A percentile compares a stretch with the other conserved stretches of the same genome.
Conservation (phyloP, 1,139 yeast species). For the Pichia terricola region DNA sequence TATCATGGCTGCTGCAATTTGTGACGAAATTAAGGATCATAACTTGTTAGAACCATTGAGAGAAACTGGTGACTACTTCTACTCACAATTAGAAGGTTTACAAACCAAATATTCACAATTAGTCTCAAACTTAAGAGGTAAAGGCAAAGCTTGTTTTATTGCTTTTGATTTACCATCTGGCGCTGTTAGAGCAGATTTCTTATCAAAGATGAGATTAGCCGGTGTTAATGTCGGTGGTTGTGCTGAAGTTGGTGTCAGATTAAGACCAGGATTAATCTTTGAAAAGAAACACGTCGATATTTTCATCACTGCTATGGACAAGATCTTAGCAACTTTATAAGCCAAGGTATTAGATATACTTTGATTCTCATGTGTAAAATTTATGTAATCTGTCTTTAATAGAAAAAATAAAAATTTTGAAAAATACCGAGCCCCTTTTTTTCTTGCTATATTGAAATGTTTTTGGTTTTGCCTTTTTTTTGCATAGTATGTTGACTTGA, state of each 20-base stretch:
- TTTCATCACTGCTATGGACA: slow-evolving; percentile 41
- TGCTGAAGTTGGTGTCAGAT: slow-evolving; percentile 62
- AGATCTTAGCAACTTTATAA: slow-evolving; percentile 29
- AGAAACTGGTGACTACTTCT: slow-evolving; percentile 57
- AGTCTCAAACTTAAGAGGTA: slow-evolving; percentile 58
- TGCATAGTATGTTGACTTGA: no score
- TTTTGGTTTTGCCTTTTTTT: no score
- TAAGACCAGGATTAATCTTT: slow-evolving; percentile 68
- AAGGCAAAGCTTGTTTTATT: slow-evolving; percentile 65
- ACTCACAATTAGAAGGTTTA: slow-evolving; percentile 39
- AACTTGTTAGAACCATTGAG: slow-evolving; percentile 47
- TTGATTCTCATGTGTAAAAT: background rate
- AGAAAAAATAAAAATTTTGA: slow-evolving; percentile 1
- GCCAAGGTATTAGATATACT: background rate
- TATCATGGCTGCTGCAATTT: slow-evolving; percentile 61
- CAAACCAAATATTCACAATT: slow-evolving; percentile 42
- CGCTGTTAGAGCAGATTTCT: slow-evolving; percentile 48
- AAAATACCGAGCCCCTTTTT: background rate
- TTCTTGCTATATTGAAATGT: background rate
- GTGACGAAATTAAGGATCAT: slow-evolving; percentile 51
- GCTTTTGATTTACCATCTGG: slow-evolving; percentile 61
- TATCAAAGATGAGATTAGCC: slow-evolving; percentile 42
- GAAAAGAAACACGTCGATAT: slow-evolving; percentile 71
- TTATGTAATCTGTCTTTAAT: no score
- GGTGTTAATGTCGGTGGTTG: slow-evolving; percentile 81